Evolutionary conservation across 2,329 filamentous ascomycete genomes (phyloP), one percentile per base, ranked within the genome.

Genomic region (Hysterium pulicare): DNA sequence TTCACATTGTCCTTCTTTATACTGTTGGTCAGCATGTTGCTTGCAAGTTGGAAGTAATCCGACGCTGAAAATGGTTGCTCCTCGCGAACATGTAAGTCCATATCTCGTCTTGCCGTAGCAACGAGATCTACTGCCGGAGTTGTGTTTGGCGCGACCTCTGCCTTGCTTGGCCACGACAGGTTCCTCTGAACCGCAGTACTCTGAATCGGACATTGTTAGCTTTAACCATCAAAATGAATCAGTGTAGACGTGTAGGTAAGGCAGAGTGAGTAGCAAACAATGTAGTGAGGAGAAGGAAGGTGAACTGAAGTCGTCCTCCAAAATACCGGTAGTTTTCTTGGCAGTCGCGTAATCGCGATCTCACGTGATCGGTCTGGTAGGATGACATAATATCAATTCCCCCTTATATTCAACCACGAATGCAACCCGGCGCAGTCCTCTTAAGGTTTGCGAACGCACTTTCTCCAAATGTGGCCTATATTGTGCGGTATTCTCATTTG

Each of bases 1-100:
- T 39, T 52, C 43, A 30, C 54, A 55, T 13, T n/a, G 21, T n/a
- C 43, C 52, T 2, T 46, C 42, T 20, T 13, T 34, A 10, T 32
- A n/a, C 34, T 30, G 21, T 33, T 9, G 33, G 26, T 13, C 13
- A n/a, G 0, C 31, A 9, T 34, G 40, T 38, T 22, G 39, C 20
- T 5, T 23, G 33, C 40, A 45, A n/a, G 32, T 40, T 6, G 42
- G 42, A 4, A 40, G n/a, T 20, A 6, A 16, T 9, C 21, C 21
- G n/a, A 20, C 17, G 13, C 3, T 20, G 20, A 21, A 3, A 9
- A 20, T 35, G 9, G 15, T 35, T 21, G 33, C 33, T 20, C 13
- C 22, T 13, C 16, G 33, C 13, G 33, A 9, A n/a, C 33, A 35
- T 35, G 15, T 16, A 4, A 19, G 9, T 20, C 16, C 10, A 21